Percentiles rank a stretch among this genome's conserved stretches.
These are phyloP conservation scores for Monosporascus ibericus DNA, from an alignment of 2,329 filamentous ascomycete genomes.

Conservation along the genomic window DNA sequence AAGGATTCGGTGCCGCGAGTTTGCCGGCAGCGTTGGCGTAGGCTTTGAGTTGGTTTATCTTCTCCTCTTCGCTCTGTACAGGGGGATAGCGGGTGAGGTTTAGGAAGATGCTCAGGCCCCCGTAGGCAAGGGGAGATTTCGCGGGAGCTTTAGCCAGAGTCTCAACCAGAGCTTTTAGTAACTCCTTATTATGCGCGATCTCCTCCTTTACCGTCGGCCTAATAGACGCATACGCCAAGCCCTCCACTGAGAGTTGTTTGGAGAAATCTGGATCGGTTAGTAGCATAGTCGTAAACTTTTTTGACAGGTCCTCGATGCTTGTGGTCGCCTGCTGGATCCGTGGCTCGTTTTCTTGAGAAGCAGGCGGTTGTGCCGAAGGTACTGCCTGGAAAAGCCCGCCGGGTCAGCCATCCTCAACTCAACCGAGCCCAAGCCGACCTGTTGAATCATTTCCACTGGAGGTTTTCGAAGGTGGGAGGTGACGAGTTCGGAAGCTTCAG, in stretches of 20 bases:
- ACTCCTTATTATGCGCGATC: conserved; percentile 59
- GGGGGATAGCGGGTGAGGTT: conserved; percentile 82
- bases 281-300: conserved; percentile 61
- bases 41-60: conserved; percentile 84
- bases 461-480: conserved; percentile 15
- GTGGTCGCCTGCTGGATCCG: conserved; percentile 49
- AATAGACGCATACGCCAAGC: conserved; percentile 84
- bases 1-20: conserved; percentile 52
- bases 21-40: conserved; percentile 83
- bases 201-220: conserved; percentile 80
- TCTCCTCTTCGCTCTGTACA: conserved; percentile 78
- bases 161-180: conserved; percentile 65
- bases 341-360: conserved; percentile 30
- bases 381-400: conserved; percentile 44
- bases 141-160: conserved; percentile 52
- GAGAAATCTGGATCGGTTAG: conserved; percentile 50
- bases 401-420: conserved; percentile 37
- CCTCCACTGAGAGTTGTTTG: conserved; percentile 74
- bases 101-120: conserved; percentile 75
- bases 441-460: conserved; percentile 19
- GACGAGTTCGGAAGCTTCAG: conserved; percentile 26
- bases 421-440: conserved; percentile 16
- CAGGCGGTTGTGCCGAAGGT: conserved; percentile 34
- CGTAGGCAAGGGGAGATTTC: conserved; percentile 72
- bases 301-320: conserved; percentile 59